Evolutionary conservation across 805 yeast species (phyloP).

Genomic region (Suhomyces prunicola): DNA sequence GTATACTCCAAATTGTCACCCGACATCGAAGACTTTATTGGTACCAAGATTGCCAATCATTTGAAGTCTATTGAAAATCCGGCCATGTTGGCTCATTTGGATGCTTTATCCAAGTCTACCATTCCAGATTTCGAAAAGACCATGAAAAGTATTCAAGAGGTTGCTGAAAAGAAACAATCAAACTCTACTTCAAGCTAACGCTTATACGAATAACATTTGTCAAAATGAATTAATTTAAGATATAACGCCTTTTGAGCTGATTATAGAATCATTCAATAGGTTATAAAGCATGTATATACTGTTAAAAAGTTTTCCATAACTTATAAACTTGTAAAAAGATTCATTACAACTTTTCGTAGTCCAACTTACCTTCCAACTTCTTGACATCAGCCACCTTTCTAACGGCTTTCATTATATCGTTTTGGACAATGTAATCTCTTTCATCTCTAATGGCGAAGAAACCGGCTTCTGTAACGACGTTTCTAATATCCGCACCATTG

Average conservation of each 20-base stretch:
- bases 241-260: background rate
- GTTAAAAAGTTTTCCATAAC: background rate
- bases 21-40: slow-evolving; percentile 56
- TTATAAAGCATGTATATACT: slow-evolving; percentile 1
- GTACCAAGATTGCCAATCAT: slow-evolving; percentile 44
- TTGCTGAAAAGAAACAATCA: background rate
- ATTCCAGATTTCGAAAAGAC: slow-evolving; percentile 32
- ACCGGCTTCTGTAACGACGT: slow-evolving; percentile 97
- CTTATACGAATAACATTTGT: background rate
- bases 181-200: too few species aligned
- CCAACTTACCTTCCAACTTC: slow-evolving; percentile 94
- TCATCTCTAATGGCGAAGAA: slow-evolving; percentile 98
- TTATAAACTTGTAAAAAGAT: background rate
- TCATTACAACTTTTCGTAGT: slow-evolving; percentile 81
- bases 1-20: slow-evolving; percentile 39
- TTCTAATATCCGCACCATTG: slow-evolving; percentile 97
- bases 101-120: slow-evolving; percentile 29
- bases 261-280: background rate
- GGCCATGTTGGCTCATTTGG: slow-evolving; percentile 37
- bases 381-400: slow-evolving; percentile 95
- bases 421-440: slow-evolving; percentile 88
- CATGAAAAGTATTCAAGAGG: slow-evolving; percentile 16
- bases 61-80: slow-evolving; percentile 34
- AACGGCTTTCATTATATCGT: slow-evolving; percentile 96
- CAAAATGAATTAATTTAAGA: background rate